Conservation (phyloP, 768 basidiomycete genomes). For the Leucocoprinus sp. region DNA sequence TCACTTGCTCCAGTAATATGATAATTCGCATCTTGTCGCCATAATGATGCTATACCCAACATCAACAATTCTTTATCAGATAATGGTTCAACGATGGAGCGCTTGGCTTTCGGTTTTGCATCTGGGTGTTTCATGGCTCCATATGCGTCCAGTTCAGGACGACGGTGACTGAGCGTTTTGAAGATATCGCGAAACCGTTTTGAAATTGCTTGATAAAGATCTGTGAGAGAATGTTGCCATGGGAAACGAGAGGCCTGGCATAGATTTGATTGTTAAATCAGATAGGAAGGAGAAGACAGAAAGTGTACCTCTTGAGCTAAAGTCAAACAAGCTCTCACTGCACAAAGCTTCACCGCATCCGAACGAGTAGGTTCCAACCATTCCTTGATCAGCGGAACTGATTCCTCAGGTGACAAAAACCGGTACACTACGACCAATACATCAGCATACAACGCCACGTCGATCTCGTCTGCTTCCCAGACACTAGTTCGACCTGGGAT, state of each 20-base stretch:
- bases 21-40: slow-evolving; percentile 51
- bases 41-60: slow-evolving; percentile 60
- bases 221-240: slow-evolving; percentile 48
- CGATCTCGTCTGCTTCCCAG: slow-evolving; percentile 71
- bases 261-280: background rate
- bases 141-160: slow-evolving; percentile 52
- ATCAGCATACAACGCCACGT: slow-evolving; percentile 70
- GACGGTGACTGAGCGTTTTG: slow-evolving; percentile 33
- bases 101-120: slow-evolving; percentile 53
- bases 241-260: slow-evolving; percentile 42
- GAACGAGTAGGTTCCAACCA: slow-evolving; percentile 74
- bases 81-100: slow-evolving; percentile 45
- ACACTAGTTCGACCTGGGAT: slow-evolving; percentile 15
- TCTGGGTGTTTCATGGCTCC: slow-evolving; percentile 47
- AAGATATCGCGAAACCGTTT: slow-evolving; percentile 47
- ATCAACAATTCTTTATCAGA: slow-evolving; percentile 64
- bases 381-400: slow-evolving; percentile 47
- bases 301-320: slow-evolving; percentile 53
- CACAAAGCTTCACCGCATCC: slow-evolving; percentile 74
- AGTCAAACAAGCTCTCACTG: slow-evolving; percentile 64
- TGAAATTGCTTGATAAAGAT: slow-evolving; percentile 36
- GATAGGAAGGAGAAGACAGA: background rate
- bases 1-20: slow-evolving; percentile 37
- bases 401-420: slow-evolving; percentile 57
- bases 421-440: slow-evolving; percentile 67